Base-by-base conservation (phyloP, 305 asterid species). In the Fraxinus ornus region DNA sequence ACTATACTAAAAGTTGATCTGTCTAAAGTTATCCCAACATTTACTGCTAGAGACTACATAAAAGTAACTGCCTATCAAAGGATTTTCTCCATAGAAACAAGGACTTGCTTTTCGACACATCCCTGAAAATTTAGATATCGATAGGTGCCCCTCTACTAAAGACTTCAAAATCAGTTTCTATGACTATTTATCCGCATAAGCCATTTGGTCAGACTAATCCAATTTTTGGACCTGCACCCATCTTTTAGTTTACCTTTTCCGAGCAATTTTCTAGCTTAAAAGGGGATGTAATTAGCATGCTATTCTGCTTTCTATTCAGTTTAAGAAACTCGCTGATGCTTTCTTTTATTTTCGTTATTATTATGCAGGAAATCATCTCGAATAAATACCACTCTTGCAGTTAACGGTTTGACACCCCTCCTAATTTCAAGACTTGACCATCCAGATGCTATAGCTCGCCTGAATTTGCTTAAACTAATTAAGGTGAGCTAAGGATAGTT, bases 381-480 rank as follows among this genome's bases (percentile, higher is more conserved):
- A 82, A 92, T 97, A 83, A 97, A 97, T 88, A 95, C 98, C 28
- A 95, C 98, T 72, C 90, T 97, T 79, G 98, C 99, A 66, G 97
- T 95, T 78, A 97, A 92, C 89, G 99, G 99, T 60, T 90, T 97
- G 91, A 95, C 99, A 10, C 97, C 97, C 15, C 89, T 97, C 86
- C 93, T 97, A 73, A 92, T 97, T 70, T 92, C 91, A n/a, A 91
- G 98, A 84, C 97, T 97, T 81, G 97, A 89, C 87, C 98, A 95
- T 87, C 97, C 96, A 81, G 97, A 97, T 90, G 99, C 99, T 21
- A 97, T 97, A 81, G 97, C 97, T 87, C 95, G 99, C 39, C 89
- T 97, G 86, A 97, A 92, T 86, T 89, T 97, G 79, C 98, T 97
- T 79, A 93, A 93, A 87, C 82, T 97, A 83, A 97, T 97, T 87